Evolutionary conservation across 768 basidiomycete species (phyloP).

Genomic region (Podaxis sp.): DNA sequence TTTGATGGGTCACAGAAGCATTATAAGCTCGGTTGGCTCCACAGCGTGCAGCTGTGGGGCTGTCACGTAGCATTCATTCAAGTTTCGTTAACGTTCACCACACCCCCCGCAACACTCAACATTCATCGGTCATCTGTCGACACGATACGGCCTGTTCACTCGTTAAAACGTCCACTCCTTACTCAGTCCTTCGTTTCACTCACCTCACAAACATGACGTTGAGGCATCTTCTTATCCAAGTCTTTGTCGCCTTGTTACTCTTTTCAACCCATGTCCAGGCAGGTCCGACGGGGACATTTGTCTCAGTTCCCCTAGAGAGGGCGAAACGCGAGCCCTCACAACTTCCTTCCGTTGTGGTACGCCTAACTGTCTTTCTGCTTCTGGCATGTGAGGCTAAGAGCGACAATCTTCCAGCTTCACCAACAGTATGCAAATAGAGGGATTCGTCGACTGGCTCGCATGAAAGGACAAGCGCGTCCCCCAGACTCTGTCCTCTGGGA

Average conservation of each 20-base stretch:
- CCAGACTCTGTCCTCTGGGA: conserved; percentile 27
- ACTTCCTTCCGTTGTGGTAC: not conserved
- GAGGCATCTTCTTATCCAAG: not conserved
- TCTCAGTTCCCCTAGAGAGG: not conserved
- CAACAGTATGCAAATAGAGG: conserved; percentile 58
- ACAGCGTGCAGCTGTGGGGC: not conserved
- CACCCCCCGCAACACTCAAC: too few relatives aligned
- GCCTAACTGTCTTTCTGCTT: not conserved
- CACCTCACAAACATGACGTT: not conserved
- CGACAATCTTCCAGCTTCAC: conserved; percentile 33
- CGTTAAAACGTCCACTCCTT: not conserved
- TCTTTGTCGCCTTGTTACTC: not conserved
- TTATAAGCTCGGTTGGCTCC: not conserved
- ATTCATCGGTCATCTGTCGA: not conserved
- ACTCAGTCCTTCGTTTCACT: not conserved
- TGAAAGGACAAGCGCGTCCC: conserved; percentile 43
- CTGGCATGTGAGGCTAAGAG: not conserved
- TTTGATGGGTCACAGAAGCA: not conserved
- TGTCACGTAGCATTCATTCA: not conserved
- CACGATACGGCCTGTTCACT: not conserved
- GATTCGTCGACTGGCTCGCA: conserved; percentile 47
- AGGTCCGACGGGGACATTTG: not conserved
- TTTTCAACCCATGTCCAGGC: not conserved
- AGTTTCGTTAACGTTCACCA: not conserved
- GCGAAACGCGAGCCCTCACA: not conserved